phyloP scores from a whole-genome alignment of 345 rosid genomes.

The Ceriops zippeliana region DNA sequence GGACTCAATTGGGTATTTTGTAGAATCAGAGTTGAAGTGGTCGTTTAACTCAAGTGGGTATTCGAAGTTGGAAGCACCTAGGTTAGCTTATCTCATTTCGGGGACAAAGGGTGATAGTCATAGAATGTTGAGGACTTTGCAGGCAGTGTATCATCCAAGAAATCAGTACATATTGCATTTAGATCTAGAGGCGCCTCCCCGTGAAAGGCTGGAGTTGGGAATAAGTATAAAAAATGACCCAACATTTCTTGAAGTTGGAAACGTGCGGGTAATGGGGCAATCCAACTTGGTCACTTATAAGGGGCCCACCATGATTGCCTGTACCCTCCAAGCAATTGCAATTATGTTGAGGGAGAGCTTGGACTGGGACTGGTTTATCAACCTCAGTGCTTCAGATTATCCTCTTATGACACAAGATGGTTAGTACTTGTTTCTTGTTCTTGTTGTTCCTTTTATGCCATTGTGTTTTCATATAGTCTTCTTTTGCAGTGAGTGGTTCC shows the following conservation, averaged over 20 bases:
- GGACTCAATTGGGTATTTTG: constrained; percentile 60
- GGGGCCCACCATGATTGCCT: constrained; percentile 94
- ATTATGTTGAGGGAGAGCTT: constrained; percentile 75
- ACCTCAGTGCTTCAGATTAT: constrained; percentile 91
- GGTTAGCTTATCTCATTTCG: constrained; percentile 84
- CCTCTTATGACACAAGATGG: constrained; percentile 95
- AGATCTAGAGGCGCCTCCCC: constrained; percentile 92
- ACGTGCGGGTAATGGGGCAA: constrained; percentile 85
- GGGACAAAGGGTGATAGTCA: constrained; percentile 94
- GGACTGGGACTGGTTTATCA: constrained; percentile 95
- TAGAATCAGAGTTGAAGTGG: constrained; percentile 56
- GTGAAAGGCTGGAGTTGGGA: constrained; percentile 74
- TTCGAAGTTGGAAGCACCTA: constrained; percentile 48
- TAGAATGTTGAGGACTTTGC: constrained; percentile 91
- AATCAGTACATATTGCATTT: constrained; percentile 89
- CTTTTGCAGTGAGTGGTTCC: not conserved
- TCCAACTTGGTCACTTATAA: constrained; percentile 89
- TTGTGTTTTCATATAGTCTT: not conserved
- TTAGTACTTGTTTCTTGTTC: constrained; percentile 33
- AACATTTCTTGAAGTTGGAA: constrained; percentile 64
- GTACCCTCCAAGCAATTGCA: constrained; percentile 86
- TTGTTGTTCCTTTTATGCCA: constrained; percentile 6
- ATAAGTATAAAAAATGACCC: constrained; percentile 67
- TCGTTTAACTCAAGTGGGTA: constrained; percentile 24
- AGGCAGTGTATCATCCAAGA: constrained; percentile 91